Base-by-base conservation (phyloP, 2,329 filamentous ascomycete species). In the Madurella mycetomatis region DNA sequence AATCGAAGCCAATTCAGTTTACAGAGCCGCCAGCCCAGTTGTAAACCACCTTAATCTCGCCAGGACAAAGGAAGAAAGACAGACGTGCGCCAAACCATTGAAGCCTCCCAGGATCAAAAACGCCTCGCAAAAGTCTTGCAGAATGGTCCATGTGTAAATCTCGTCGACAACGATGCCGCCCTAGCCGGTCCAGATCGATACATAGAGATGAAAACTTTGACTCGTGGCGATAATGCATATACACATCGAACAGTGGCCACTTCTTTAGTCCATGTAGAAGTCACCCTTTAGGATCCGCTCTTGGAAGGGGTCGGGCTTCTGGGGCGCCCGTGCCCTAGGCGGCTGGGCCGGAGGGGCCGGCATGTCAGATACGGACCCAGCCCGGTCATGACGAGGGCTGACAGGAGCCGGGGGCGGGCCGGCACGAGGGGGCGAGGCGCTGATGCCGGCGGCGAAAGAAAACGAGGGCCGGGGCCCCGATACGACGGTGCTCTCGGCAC, bases 261-360 rank as follows among this genome's bases (percentile, higher is more conserved):
- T 17, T 17, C 12, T 18, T 25, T 53, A 96, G 68, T 96, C 92
- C 91, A 97, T 96, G 76, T 94, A 94, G 66, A 99, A 97, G 67
- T 99, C 94, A 44, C 92, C 94, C 75, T 96, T 94, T 62, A 99
- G 80, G 65, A 99, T 97, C 62, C 95, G 85, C 79, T 99, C 94
- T 72, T 96, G 92, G 75, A 96, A 94, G 59, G 87, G 87, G 74
- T 99, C 94, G 31, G 92, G 92, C 77, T 92, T 95, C 61, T 78
- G 78, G 39, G 79, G 75, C 64, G 77, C 72, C 61, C 75, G 74
- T 47, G 76, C 74, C 66, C 72, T 75, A 45, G 77, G 72, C 16
- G 76, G 70, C 61, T 83, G 76, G 41, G 71, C 74, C 16, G 80
- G 82, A 41, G 81, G 82, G 34, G 74, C 74, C 1, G 80, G 78